Evolutionary conservation across 257 asterid species (phyloP).

Genomic region (Verbena officinalis): DNA sequence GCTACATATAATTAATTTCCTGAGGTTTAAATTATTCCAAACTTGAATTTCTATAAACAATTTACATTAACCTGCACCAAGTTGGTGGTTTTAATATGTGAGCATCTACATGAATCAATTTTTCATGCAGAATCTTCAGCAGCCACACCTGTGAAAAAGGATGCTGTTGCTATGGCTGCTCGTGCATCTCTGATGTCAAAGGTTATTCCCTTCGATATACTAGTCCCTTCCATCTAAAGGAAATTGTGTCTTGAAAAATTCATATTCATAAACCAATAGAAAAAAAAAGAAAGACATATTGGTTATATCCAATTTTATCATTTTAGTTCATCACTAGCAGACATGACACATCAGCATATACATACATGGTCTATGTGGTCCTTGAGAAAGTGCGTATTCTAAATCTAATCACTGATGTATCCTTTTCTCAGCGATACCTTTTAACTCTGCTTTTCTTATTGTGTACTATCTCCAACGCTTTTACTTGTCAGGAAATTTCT

Average conservation of each 20-base stretch:
- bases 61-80: constrained; percentile 30
- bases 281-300: too few species aligned
- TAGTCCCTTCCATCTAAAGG: constrained; percentile 25
- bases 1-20: constrained; percentile 14
- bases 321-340: constrained; percentile 20
- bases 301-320: too few species aligned
- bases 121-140: constrained; percentile 61
- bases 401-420: constrained; percentile 16
- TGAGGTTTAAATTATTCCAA: constrained; percentile 12
- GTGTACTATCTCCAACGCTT: constrained; percentile 21
- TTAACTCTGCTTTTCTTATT: constrained; percentile 19
- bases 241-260: too few species aligned
- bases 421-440: not conserved
- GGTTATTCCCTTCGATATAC: constrained; percentile 45
- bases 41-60: constrained; percentile 20
- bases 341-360: constrained; percentile 2
- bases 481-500: constrained; percentile 78
- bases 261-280: too few species aligned
- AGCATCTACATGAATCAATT: constrained; percentile 19
- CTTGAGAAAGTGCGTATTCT: constrained; percentile 20
- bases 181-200: constrained; percentile 76
- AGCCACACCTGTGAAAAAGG: constrained; percentile 58
- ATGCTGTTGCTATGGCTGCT: constrained; percentile 67
- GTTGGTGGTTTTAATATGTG: constrained; percentile 20
- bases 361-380: constrained; percentile 11